Evolutionary conservation across 768 basidiomycete species (phyloP).

Genomic region (Boletus fagicola): DNA sequence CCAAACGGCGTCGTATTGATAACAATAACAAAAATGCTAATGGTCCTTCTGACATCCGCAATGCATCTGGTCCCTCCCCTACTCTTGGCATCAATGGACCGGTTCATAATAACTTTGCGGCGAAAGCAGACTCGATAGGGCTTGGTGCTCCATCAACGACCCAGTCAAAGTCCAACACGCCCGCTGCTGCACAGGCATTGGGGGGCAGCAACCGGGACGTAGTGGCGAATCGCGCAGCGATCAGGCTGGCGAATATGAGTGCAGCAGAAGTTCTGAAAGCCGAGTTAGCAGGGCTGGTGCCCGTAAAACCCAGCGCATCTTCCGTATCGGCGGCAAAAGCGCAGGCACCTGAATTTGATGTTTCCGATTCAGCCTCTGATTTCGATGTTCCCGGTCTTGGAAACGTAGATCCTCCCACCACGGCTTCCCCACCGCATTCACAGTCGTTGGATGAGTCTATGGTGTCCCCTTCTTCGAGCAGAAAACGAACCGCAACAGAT

Average conservation of each 20-base stretch:
- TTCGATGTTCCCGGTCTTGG: constrained; percentile 36
- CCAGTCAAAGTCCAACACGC: constrained; percentile 55
- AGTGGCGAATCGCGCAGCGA: constrained; percentile 84
- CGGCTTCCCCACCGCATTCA: constrained; percentile 13
- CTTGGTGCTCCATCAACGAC: constrained; percentile 61
- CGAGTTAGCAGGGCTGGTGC: constrained; percentile 63
- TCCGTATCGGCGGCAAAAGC: constrained; percentile 30
- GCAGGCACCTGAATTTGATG: constrained; percentile 30
- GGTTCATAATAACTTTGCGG: constrained; percentile 62
- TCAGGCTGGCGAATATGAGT: constrained; percentile 95
- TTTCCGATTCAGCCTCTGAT: constrained; percentile 32
- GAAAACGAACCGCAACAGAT: constrained; percentile 47
- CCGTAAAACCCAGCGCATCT: constrained; percentile 38
- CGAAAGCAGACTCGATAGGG: constrained; percentile 75
- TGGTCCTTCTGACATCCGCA: constrained; percentile 39
- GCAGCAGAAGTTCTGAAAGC: constrained; percentile 94
- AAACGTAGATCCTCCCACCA: constrained; percentile 22
- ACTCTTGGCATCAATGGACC: constrained; percentile 30
- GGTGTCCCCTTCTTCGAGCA: constrained; percentile 22
- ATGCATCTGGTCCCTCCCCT: constrained; percentile 30
- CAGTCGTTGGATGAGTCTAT: constrained; percentile 23
- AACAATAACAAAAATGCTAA: constrained; percentile 37
- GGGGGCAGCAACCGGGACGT: constrained; percentile 88
- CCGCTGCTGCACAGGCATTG: constrained; percentile 68
- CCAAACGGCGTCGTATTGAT: constrained; percentile 81